Percentiles rank a stretch among this genome's conserved stretches.
Conservation (phyloP, 441 rosid species). For the Populus hybrid region DNA sequence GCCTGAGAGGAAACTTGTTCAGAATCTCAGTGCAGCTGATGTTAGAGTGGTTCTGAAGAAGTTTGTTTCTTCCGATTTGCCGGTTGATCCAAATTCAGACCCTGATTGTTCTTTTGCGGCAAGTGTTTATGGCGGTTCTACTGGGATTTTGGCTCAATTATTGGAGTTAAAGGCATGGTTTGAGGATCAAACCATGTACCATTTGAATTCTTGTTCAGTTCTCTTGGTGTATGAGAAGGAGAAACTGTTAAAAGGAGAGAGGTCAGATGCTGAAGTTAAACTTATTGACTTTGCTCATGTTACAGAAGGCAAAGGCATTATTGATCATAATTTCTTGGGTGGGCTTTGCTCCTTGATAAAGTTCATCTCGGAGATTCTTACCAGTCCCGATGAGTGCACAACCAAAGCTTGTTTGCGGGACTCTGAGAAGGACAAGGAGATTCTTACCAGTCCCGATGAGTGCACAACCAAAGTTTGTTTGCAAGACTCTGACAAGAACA, state of each 20-base stretch:
- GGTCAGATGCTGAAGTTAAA: conserved; percentile 48
- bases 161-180: conserved; percentile 87
- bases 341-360: conserved; percentile 92
- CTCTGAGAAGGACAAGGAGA: conserved; percentile 31
- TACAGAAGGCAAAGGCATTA: conserved; percentile 71
- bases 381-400: conserved; percentile 39
- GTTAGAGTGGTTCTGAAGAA: conserved; percentile 57
- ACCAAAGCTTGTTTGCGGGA: conserved; percentile 25
- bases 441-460: conserved; percentile 47
- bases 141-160: conserved; percentile 71
- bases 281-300: conserved; percentile 98
- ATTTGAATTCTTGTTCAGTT: conserved; percentile 84
- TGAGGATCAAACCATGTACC: conserved; percentile 84
- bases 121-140: conserved; percentile 56
- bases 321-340: conserved; percentile 95
- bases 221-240: conserved; percentile 69
- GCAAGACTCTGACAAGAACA: conserved; percentile 21
- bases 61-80: conserved; percentile 73
- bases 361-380: conserved; percentile 65
- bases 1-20: conserved; percentile 55
- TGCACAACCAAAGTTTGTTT: conserved; percentile 26
- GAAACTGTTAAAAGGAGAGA: conserved; percentile 29
- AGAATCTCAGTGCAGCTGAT: conserved; percentile 39
- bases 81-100: conserved; percentile 26
- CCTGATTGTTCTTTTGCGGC: conserved; percentile 64